Conservation (phyloP, 345 rosid genomes). For the Melaleuca alternifolia region DNA sequence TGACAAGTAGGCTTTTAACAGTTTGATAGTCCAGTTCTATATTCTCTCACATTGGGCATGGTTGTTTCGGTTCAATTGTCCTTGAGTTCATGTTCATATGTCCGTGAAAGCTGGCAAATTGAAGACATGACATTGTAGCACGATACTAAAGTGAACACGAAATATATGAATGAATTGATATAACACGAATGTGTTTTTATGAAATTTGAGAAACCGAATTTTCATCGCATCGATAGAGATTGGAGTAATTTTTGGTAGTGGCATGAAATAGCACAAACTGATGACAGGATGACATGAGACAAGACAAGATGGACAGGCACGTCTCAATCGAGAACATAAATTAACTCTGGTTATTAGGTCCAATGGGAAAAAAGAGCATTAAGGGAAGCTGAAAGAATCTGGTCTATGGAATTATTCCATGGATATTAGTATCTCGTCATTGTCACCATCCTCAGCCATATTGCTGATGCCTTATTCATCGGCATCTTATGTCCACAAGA, state of each 20-base stretch:
- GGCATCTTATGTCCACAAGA: neutral
- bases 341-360: neutral
- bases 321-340: neutral
- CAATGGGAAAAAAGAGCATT: neutral
- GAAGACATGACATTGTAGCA: too few relatives aligned
- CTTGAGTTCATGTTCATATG: neutral
- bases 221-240: neutral
- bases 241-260: neutral
- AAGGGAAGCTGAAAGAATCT: neutral
- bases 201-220: neutral
- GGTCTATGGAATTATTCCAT: neutral
- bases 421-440: neutral
- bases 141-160: too few relatives aligned
- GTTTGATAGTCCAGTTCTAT: too few relatives aligned
- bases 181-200: neutral
- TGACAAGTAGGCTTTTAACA: too few relatives aligned
- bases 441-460: neutral
- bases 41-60: neutral
- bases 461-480: neutral
- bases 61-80: neutral
- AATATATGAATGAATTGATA: neutral
- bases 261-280: neutral
- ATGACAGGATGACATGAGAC: neutral
- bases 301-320: neutral
- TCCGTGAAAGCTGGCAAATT: neutral